These are phyloP conservation scores for Exophiala sp. DNA, from an alignment of 2,329 filamentous ascomycete species.

Conservation along the genomic window DNA sequence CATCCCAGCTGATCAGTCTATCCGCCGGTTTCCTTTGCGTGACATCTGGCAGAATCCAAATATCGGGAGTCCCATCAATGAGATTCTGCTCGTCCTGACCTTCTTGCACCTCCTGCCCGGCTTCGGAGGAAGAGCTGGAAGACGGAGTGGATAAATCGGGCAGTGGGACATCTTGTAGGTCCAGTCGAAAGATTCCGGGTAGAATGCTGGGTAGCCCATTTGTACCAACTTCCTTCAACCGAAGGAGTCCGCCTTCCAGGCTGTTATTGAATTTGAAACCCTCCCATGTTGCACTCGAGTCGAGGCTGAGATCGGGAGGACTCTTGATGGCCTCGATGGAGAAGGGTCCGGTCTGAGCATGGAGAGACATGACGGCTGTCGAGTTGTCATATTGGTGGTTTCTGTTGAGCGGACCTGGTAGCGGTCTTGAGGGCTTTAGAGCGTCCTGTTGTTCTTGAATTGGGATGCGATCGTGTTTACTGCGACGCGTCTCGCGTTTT, in stretches of 20 bases:
- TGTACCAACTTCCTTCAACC: constrained; percentile 14
- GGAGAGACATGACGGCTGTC: constrained; percentile 8
- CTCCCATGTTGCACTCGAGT: constrained; percentile 15
- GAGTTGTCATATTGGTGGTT: neutral
- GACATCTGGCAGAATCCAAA: constrained; percentile 35
- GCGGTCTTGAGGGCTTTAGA: too few species aligned
- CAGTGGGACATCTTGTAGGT: constrained; percentile 17
- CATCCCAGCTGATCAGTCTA: constrained; percentile 39
- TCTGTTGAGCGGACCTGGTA: too few species aligned
- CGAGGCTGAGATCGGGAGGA: neutral
- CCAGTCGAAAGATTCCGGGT: constrained; percentile 12
- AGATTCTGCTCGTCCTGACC: constrained; percentile 22
- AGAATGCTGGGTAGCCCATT: constrained; percentile 13
- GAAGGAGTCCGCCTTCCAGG: constrained; percentile 22
- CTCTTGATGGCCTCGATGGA: constrained; percentile 5
- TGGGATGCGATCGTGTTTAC: neutral
- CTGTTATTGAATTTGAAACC: constrained; percentile 21
- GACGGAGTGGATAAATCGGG: constrained; percentile 12
- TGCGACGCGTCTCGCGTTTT: neutral
- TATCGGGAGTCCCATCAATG: constrained; percentile 28
- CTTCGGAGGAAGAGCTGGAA: constrained; percentile 20
- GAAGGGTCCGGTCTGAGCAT: constrained; percentile 11
- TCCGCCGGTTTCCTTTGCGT: constrained; percentile 16
- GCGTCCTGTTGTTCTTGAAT: too few species aligned
- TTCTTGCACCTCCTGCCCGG: constrained; percentile 7